These are phyloP conservation scores for Erigeron philadelphicus DNA, from an alignment of 140 eudicot species.

Conservation along the genomic window DNA sequence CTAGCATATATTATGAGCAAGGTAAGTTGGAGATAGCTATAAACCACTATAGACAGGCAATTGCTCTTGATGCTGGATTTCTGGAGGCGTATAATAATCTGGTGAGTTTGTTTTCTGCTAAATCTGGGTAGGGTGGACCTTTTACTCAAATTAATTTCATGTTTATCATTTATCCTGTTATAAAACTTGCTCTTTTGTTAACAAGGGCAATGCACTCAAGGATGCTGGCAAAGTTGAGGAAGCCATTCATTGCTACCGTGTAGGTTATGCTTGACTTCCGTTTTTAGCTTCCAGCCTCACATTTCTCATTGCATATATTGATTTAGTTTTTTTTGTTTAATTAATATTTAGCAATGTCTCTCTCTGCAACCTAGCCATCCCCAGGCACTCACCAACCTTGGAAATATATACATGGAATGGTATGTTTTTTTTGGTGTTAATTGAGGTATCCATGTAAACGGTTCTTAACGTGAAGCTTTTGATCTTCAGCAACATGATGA, in stretches of 20 bases:
- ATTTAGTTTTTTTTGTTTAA: too few relatives aligned
- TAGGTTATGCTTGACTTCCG: too few relatives aligned
- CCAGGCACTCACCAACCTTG: constrained; percentile 94
- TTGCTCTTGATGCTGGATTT: constrained; percentile 70
- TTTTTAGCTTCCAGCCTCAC: too few relatives aligned
- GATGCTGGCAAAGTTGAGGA: constrained; percentile 88
- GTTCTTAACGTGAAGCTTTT: too few relatives aligned
- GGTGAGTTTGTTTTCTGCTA: constrained; percentile 31
- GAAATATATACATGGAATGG: constrained; percentile 97
- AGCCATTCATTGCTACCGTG: constrained; percentile 86
- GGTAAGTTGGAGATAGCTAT: constrained; percentile 89
- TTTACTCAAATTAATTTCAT: not conserved
- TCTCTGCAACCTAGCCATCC: constrained; percentile 90
- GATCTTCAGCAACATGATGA: constrained; percentile 88
- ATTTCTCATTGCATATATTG: too few relatives aligned
- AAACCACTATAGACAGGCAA: constrained; percentile 67
- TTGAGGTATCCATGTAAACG: too few relatives aligned
- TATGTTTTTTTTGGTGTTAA: too few relatives aligned
- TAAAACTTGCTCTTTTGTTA: not conserved
- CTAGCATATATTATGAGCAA: constrained; percentile 84
- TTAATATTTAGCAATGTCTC: constrained; percentile 99
- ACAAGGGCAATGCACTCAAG: constrained; percentile 88
- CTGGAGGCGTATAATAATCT: constrained; percentile 88
- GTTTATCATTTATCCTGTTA: not conserved
- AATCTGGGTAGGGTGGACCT: too few relatives aligned